Conservation (phyloP, 352 stramenopile species). For the Globisporangium paroecandrum region DNA sequence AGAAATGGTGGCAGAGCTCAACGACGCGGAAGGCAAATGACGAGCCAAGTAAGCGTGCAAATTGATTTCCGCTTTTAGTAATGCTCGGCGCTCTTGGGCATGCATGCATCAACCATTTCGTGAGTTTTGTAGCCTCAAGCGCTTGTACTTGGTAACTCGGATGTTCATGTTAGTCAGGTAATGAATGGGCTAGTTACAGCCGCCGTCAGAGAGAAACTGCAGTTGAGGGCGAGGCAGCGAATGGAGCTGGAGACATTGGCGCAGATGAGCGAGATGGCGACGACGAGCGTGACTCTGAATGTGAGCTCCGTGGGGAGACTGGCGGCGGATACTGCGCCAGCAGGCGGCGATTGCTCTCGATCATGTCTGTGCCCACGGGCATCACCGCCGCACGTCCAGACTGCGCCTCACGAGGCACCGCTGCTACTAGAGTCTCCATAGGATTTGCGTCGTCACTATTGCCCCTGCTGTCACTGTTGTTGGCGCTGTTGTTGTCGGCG, state of each 20-base stretch:
- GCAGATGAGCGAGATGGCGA: background rate
- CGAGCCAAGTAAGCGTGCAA: background rate
- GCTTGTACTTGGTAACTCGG: background rate
- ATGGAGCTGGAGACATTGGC: background rate
- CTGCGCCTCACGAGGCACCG: conserved; percentile 9
- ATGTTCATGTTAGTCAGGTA: background rate
- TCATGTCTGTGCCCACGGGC: conserved; percentile 8
- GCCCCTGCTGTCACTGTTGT: background rate
- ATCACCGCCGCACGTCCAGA: conserved; percentile 10
- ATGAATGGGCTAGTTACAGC: background rate
- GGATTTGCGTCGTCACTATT: background rate
- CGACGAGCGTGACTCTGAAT: background rate
- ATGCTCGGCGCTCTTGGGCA: background rate
- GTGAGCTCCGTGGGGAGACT: background rate
- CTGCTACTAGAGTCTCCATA: background rate
- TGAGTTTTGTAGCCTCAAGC: background rate
- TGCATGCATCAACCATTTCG: background rate
- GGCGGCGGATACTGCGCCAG: conserved; percentile 21
- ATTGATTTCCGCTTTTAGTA: background rate
- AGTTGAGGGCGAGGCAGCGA: background rate
- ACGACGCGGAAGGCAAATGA: no score
- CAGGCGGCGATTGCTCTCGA: conserved; percentile 30
- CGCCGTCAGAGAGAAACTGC: background rate
- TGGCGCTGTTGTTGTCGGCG: background rate
- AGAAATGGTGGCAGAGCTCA: background rate